phyloP scores from a whole-genome alignment of 2,329 filamentous ascomycete genomes.

The Pseudogymnoascus sp. region DNA sequence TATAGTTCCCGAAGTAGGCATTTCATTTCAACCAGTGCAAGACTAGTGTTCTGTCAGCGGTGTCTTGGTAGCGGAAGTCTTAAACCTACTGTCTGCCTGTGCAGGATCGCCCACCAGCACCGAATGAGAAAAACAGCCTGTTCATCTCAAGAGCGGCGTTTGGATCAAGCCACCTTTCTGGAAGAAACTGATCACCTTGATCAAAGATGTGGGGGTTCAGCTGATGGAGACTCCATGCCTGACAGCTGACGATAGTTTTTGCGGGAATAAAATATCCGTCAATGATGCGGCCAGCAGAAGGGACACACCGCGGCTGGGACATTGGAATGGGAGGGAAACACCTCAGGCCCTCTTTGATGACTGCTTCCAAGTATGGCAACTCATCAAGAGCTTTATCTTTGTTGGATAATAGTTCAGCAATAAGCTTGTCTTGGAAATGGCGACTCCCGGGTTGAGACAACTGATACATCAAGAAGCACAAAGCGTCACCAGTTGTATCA shows the following conservation, averaged over 20 bases:
- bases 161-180: slow-evolving; percentile 72
- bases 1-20: slow-evolving; percentile 55
- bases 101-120: slow-evolving; percentile 56
- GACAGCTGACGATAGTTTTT: slow-evolving; percentile 49
- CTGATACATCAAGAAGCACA: slow-evolving; percentile 66
- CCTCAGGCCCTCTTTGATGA: slow-evolving; percentile 53
- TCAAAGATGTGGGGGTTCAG: slow-evolving; percentile 62
- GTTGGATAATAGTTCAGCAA: slow-evolving; percentile 41
- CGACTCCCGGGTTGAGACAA: slow-evolving; percentile 52
- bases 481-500: slow-evolving; percentile 60
- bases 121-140: slow-evolving; percentile 56
- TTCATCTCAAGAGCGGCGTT: slow-evolving; percentile 65
- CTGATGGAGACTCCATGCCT: slow-evolving; percentile 52
- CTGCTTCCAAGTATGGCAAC: slow-evolving; percentile 52
- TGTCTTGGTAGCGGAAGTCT: neutral
- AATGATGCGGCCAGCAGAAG: slow-evolving; percentile 44
- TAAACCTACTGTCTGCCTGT: slow-evolving; percentile 56
- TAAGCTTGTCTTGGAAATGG: slow-evolving; percentile 42
- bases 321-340: slow-evolving; percentile 59
- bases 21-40: slow-evolving; percentile 63
- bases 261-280: slow-evolving; percentile 47
- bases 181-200: slow-evolving; percentile 67
- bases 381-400: slow-evolving; percentile 36
- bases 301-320: slow-evolving; percentile 55
- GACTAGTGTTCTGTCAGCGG: slow-evolving; percentile 27